Evolutionary conservation across 1,284 basidiomycete species (phyloP), one percentile per base, ranked within the genome.

Genomic region (Heterobasidion occidentale): DNA sequence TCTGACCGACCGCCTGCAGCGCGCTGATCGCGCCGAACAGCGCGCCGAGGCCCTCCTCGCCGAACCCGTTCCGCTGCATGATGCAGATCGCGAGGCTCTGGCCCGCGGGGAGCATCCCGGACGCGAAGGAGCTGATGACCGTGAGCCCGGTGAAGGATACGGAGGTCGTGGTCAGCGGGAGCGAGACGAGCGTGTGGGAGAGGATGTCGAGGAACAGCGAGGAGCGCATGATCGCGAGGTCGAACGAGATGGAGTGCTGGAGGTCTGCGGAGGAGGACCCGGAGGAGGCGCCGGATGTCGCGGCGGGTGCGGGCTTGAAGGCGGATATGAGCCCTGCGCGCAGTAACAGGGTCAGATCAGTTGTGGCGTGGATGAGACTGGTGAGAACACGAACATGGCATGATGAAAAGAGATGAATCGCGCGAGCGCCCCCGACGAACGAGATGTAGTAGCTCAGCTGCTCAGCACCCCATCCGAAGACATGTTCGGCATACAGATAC

Each of bases 51-150:
- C 46, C 46, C 0, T 48, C 46, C 46, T 48, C 64, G 65, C 42
- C 62, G 11, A 70, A 67, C 12, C 67, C 69, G 57, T 81, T 73
- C 50, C 77, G 74, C 61, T 88, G 85, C 54, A 85, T 64, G 55
- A 86, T 80, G 63, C 81, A 86, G 38, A 91, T 65, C 14, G 86
- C 85, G 54, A 91, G 71, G 64, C 85, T 88, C 60, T 91, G 86
- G 51, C 80, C 70, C 7, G 84, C 81, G 33, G 89, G 88, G 34
- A 78, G 68, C 27, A 80, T 70, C 3, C 87, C 88, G 11, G 80
- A 75, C 15, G 84, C 84, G 57, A 88, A 70, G 55, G 78, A 77
- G 54, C 77, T 78, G 62, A 89, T 62, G 8, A 77, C 76, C 12
- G 83, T 83, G 19, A 79, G 75, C 5, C 77, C 64, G 5, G 84